Evolutionary conservation across 2,329 filamentous ascomycete genomes (phyloP), one percentile per base, ranked within the genome.

Genomic region (Fusarium miscanthi): DNA sequence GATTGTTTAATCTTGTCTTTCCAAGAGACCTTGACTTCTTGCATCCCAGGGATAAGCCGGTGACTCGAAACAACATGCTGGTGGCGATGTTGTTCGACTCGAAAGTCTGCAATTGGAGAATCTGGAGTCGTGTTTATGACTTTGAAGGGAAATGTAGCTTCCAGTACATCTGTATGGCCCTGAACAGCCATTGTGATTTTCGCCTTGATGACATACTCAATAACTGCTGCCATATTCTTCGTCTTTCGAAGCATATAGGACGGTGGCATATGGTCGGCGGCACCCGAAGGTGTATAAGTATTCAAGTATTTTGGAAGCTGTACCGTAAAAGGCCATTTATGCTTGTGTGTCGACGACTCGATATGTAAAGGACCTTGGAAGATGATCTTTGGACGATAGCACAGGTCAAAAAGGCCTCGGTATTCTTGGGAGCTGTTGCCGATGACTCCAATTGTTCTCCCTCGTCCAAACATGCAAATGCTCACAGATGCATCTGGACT

Each of bases 141-240:
- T 5, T 19, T 66, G 13, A 82, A 21, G 0, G 80, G 81, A 3
- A 78, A 42, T 0, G 40, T 67, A 3, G 74, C 81, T 7, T 64
- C 40, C 2, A 49, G 13, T 2, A n/a, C 49, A 13, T 73, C 51
- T 8, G 13, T 46, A 4, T 16, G 30, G 3, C 37, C 56, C 6
- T 56, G 31, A 0, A 35, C 49, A 2, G 58, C 68, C 42, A 69
- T 70, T 8, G n/a, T 56, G 5, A 83, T 40, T 4, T 70, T 65
- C 0, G 81, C 81, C 37, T 80, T 63, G 3, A 84, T 63, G 16
- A 74, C 77, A 45, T 84, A 84, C 48, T 84, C 80, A 12, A 76
- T 37, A 3, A 66, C 74, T 0, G 49, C 72, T 1, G 64, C 58
- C 9, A 27, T 52, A 1, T 23, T 19, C 13, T 45, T 37, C 1